Evolutionary conservation across 495 filamentous ascomycete genomes (phyloP).

Genomic region (Podospora conica): DNA sequence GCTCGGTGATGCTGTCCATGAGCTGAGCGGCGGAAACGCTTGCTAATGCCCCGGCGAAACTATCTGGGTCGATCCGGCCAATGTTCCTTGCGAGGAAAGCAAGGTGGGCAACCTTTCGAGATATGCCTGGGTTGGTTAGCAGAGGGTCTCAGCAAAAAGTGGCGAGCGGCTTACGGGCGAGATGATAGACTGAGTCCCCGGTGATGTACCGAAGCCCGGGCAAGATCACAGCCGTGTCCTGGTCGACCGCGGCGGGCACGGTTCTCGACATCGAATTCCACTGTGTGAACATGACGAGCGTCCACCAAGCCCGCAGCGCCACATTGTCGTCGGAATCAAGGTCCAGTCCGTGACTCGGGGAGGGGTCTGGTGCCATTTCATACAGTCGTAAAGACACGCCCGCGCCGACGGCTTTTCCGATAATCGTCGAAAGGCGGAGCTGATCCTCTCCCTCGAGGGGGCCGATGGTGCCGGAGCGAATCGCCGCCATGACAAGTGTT

Average conservation of each 20-base stretch:
- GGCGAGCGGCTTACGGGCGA: constrained; percentile 55
- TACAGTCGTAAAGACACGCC: constrained; percentile 55
- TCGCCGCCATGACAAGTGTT: constrained; percentile 53
- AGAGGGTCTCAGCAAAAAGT: neutral
- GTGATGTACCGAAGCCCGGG: constrained; percentile 60
- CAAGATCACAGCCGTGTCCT: constrained; percentile 54
- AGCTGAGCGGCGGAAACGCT: constrained; percentile 19
- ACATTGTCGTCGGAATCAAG: constrained; percentile 66
- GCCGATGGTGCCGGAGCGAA: constrained; percentile 35
- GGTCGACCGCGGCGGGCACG: constrained; percentile 50
- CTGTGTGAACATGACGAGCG: constrained; percentile 64
- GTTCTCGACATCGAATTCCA: constrained; percentile 68
- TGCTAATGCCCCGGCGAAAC: neutral
- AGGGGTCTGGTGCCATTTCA: constrained; percentile 24
- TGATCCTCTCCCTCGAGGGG: constrained; percentile 37
- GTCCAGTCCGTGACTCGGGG: constrained; percentile 38
- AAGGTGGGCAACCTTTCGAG: constrained; percentile 32
- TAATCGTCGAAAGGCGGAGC: constrained; percentile 34
- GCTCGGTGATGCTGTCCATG: constrained; percentile 34
- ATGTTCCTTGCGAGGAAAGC: constrained; percentile 17
- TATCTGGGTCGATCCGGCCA: constrained; percentile 1
- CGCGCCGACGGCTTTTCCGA: constrained; percentile 53
- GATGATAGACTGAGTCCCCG: constrained; percentile 56
- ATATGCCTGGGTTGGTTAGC: constrained; percentile 32
- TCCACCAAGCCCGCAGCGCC: constrained; percentile 67